These are phyloP conservation scores for Perilla frutescens DNA, from an alignment of 257 asterid genomes.

Conservation along the genomic window DNA sequence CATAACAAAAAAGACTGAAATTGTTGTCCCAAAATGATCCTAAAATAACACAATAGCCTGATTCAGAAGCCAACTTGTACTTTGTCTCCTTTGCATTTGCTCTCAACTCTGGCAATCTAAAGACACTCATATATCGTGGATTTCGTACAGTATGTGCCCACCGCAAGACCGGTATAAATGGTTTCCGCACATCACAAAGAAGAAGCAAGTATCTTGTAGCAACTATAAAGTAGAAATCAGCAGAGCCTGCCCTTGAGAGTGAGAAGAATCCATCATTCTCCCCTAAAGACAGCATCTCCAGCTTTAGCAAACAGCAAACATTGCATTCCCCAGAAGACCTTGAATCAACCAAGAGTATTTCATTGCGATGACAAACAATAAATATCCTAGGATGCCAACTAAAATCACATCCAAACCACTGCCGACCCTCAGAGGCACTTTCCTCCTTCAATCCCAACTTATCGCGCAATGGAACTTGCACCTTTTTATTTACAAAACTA, in stretches of 20 bases:
- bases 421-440: conserved; percentile 32
- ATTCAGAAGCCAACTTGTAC: conserved; percentile 62
- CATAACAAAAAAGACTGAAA: conserved; percentile 72
- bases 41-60: conserved; percentile 75
- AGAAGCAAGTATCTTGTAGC: conserved; percentile 57
- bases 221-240: conserved; percentile 55
- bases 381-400: conserved; percentile 77
- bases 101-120: conserved; percentile 67
- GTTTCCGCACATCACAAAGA: conserved; percentile 74
- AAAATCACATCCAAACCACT: conserved; percentile 74
- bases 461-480: conserved; percentile 48
- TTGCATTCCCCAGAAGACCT: conserved; percentile 44
- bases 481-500: conserved; percentile 36
- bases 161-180: conserved; percentile 57
- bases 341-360: conserved; percentile 69
- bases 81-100: conserved; percentile 45
- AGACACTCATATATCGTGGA: conserved; percentile 57
- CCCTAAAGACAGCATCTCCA: conserved; percentile 48
- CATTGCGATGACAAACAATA: conserved; percentile 57
- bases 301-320: conserved; percentile 59
- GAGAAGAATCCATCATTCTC: conserved; percentile 62
- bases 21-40: conserved; percentile 86
- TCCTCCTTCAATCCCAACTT: conserved; percentile 40
- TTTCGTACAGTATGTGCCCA: conserved; percentile 69
- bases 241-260: conserved; percentile 56